Conservation (phyloP, 2,329 filamentous ascomycete species). For the Ceratocystis albifundus region DNA sequence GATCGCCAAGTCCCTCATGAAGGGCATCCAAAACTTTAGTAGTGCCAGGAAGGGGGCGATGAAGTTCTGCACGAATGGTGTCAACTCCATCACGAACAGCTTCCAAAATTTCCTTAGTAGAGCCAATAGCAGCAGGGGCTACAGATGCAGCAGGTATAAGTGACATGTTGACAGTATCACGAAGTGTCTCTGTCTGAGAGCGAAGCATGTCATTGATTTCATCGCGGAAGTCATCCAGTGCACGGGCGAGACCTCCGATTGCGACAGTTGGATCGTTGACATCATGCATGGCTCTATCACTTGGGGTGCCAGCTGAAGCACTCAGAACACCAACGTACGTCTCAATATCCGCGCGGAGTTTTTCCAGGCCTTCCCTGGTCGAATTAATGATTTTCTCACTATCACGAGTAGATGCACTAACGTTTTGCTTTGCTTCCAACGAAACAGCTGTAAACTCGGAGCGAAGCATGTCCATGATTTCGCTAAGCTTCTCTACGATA, state of each 20-base stretch:
- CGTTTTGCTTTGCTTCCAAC: constrained; percentile 62
- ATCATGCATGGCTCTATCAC: constrained; percentile 29
- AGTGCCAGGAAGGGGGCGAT: constrained; percentile 55
- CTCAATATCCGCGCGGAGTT: constrained; percentile 68
- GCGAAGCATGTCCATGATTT: constrained; percentile 52
- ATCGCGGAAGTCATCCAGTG: constrained; percentile 54
- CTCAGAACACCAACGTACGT: constrained; percentile 63
- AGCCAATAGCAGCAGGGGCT: constrained; percentile 3
- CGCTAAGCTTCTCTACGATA: constrained; percentile 46
- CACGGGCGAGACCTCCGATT: constrained; percentile 39
- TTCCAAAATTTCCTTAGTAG: constrained; percentile 55
- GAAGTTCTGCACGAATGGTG: constrained; percentile 62
- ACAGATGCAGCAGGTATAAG: constrained; percentile 47
- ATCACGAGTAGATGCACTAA: constrained; percentile 64
- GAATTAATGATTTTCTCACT: constrained; percentile 83
- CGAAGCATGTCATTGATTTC: constrained; percentile 62
- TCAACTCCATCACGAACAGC: constrained; percentile 62
- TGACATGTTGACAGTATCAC: constrained; percentile 61
- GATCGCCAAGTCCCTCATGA: constrained; percentile 71
- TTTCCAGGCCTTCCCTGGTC: constrained; percentile 76
- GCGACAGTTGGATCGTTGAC: constrained; percentile 70
- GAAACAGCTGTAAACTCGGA: constrained; percentile 49
- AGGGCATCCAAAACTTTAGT: constrained; percentile 82
- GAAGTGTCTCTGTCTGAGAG: constrained; percentile 69
- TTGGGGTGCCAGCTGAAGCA: constrained; percentile 34